Conservation (phyloP, 441 rosid species). For the Croton laevigatus region DNA sequence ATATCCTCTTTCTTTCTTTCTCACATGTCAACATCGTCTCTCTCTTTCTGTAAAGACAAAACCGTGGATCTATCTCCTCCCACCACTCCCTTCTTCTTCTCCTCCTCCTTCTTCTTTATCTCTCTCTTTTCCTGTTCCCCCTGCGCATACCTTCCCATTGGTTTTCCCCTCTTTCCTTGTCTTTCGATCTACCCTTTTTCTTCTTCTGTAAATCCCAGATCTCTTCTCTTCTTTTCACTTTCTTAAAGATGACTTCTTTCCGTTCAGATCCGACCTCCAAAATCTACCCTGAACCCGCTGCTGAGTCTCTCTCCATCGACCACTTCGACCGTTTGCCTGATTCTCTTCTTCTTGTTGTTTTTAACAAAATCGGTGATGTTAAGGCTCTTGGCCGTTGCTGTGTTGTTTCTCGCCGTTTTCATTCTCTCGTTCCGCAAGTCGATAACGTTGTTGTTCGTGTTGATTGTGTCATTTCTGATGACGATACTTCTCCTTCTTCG, state of each 20-base stretch:
- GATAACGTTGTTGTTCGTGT: slow-evolving; percentile 84
- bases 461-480: slow-evolving; percentile 90
- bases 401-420: slow-evolving; percentile 71
- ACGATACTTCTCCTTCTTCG: slow-evolving; percentile 45
- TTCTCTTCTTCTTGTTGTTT: slow-evolving; percentile 63
- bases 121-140: slow-evolving; percentile 3
- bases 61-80: slow-evolving; percentile 46
- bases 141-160: background rate
- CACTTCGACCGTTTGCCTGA: slow-evolving; percentile 90
- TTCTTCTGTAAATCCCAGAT: slow-evolving; percentile 9
- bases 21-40: background rate
- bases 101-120: background rate
- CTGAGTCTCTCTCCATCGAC: slow-evolving; percentile 33
- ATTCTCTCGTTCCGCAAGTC: slow-evolving; percentile 71
- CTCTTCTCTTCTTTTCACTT: background rate
- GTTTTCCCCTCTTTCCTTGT: background rate
- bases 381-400: slow-evolving; percentile 88
- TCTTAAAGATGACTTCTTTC: slow-evolving; percentile 20
- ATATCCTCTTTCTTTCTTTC: background rate
- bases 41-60: slow-evolving; percentile 37
- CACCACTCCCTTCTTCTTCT: background rate
- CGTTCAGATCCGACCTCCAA: slow-evolving; percentile 63
- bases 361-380: slow-evolving; percentile 78
- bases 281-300: slow-evolving; percentile 49
- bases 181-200: slow-evolving; percentile 15